These are phyloP conservation scores for Phylloporus sp. DNA, from an alignment of 768 basidiomycete genomes.

Conservation along the genomic window DNA sequence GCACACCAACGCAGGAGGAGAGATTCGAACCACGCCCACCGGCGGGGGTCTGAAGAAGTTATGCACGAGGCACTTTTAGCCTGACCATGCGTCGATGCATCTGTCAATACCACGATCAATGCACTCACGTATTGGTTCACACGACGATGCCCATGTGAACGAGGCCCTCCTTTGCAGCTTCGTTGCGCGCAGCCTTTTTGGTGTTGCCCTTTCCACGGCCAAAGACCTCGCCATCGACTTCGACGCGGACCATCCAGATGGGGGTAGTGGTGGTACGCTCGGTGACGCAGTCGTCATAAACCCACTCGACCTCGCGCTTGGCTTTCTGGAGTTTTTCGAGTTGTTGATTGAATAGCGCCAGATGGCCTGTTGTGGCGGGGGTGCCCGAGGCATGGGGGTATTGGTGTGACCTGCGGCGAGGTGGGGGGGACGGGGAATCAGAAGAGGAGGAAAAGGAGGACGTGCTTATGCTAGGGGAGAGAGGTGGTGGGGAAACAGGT, in stretches of 20 bases:
- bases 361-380: slow-evolving; percentile 49
- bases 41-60: slow-evolving; percentile 55
- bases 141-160: slow-evolving; percentile 52
- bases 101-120: background rate
- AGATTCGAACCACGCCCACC: slow-evolving; percentile 33
- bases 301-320: slow-evolving; percentile 62
- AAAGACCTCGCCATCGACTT: slow-evolving; percentile 55
- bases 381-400: slow-evolving; percentile 22
- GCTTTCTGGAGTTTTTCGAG: slow-evolving; percentile 64
- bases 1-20: slow-evolving; percentile 56
- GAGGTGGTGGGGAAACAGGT: slow-evolving; percentile 20
- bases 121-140: slow-evolving; percentile 24
- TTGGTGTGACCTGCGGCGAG: background rate
- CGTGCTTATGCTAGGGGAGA: slow-evolving; percentile 11
- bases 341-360: slow-evolving; percentile 77
- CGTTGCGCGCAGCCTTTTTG: slow-evolving; percentile 76
- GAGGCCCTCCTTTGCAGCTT: slow-evolving; percentile 74
- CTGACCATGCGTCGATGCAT: background rate
- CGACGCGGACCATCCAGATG: slow-evolving; percentile 64
- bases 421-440: background rate
- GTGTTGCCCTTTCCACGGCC: slow-evolving; percentile 66
- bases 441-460: slow-evolving; percentile 16
- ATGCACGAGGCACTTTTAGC: slow-evolving; percentile 36
- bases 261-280: slow-evolving; percentile 62
- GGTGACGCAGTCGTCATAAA: slow-evolving; percentile 47